Percentiles rank a stretch among this genome's conserved stretches.
Conservation (phyloP, 257 asterid species). For the Cinchona pubescens region DNA sequence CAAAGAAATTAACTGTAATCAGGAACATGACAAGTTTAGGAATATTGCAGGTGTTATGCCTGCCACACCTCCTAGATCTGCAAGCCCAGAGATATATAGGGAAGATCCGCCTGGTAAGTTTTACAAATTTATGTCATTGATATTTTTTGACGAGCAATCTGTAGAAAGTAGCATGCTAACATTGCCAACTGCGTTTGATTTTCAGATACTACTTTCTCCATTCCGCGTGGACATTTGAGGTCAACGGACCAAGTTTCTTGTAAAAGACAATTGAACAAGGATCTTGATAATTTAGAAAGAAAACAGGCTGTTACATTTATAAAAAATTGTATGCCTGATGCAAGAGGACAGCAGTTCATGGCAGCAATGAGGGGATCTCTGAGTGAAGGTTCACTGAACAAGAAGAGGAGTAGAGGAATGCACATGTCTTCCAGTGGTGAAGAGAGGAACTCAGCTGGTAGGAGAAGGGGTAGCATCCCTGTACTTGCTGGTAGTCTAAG, state of each 20-base stretch:
- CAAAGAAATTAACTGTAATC: constrained; percentile 24
- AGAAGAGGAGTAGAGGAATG: constrained; percentile 49
- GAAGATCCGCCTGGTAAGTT: constrained; percentile 66
- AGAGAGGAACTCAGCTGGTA: constrained; percentile 20
- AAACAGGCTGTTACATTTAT: constrained; percentile 49
- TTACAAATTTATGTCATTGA: not conserved
- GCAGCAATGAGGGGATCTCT: constrained; percentile 46
- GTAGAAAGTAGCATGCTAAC: not conserved
- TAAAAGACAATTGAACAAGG: constrained; percentile 63
- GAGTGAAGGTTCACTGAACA: constrained; percentile 38
- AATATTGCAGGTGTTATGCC: constrained; percentile 20
- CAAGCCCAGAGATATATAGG: constrained; percentile 77
- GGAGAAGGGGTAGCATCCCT: constrained; percentile 28
- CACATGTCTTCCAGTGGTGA: constrained; percentile 24
- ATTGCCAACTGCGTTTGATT: constrained; percentile 12
- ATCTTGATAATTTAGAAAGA: constrained; percentile 47
- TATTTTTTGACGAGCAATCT: not conserved
- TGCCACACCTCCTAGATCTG: constrained; percentile 39
- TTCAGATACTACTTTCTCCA: constrained; percentile 40
- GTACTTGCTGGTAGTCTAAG: constrained; percentile 32
- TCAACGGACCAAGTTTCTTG: constrained; percentile 34
- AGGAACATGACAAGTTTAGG: constrained; percentile 14
- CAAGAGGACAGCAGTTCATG: constrained; percentile 59
- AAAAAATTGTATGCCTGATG: constrained; percentile 44
- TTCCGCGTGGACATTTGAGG: constrained; percentile 36